Evolutionary conservation across 2,329 filamentous ascomycete genomes (phyloP), one percentile per base, ranked within the genome.

Genomic region (Pestalotiopsis sp.): DNA sequence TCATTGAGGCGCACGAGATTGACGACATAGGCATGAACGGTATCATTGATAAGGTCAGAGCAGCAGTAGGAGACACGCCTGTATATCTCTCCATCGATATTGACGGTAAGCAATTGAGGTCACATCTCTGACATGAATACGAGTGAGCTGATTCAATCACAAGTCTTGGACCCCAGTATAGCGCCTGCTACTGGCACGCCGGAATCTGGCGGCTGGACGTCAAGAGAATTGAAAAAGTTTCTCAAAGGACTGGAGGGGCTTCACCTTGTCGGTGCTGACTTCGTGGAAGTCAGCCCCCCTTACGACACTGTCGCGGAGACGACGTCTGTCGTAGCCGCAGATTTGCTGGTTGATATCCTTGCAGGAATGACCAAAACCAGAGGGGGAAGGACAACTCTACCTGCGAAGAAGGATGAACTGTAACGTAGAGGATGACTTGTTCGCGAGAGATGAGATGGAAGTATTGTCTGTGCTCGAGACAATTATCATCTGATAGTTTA

Each of bases 261-360:
- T 14, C 65, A 68, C 20, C 36, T 68, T 31, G 67, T 62, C 25
- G 59, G 59, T 12, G 59, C 59, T 23, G 59, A 62, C 39, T 45
- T 68, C 17, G 67, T 68, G 20, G 67, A 68, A 49, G 67, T 68
- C 36, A 68, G 67, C 67, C 67, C 67, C 11, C 62, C 67, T 20
- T 68, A 68, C 41, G 67, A 68, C 25, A 57, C 62, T 23, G 62
- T 52, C 17, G 67, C 62, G n/a, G 67, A 68, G 36, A 65, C 63
- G 31, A 68, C 67, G 13, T 73, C 73, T 41, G 69, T 70, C 4
- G 59, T 36, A 3, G 59, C 59, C 4, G 59, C 59, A 62, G 59
- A 62, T 62, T 41, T 65, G 31, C 39, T 57, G 7, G 39, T 65
- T 49, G 63, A 57, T 25, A 57, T 57, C 25, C 49, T 49, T 25